Conservation (phyloP, 495 filamentous ascomycete genomes). For the Lophiostoma macrostomum region DNA sequence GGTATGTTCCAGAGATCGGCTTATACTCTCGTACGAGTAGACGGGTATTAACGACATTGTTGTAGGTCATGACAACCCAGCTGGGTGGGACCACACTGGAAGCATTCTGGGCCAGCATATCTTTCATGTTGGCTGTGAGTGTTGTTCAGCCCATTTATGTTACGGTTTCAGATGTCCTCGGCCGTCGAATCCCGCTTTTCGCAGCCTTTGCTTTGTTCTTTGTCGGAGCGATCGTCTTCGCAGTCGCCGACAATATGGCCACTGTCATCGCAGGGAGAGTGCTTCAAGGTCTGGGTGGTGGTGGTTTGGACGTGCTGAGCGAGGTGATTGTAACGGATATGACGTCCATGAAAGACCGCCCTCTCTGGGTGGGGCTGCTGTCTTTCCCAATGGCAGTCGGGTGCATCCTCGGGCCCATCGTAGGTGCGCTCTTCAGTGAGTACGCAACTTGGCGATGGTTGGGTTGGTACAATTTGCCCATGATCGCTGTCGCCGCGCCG, state of each 20-base stretch:
- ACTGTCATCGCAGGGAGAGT: slow-evolving; percentile 11
- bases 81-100: slow-evolving; percentile 16
- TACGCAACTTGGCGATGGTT: slow-evolving; percentile 46
- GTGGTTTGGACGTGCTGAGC: slow-evolving; percentile 10
- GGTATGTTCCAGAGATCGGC: no score
- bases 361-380: slow-evolving; percentile 42
- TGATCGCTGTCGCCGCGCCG: slow-evolving; percentile 30
- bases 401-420: slow-evolving; percentile 16
- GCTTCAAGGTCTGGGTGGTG: slow-evolving; percentile 18
- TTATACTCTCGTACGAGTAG: no score
- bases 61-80: slow-evolving; percentile 7
- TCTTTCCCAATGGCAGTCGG: slow-evolving; percentile 28
- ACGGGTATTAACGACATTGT: no score
- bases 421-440: slow-evolving; percentile 15
- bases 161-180: slow-evolving; percentile 20
- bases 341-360: slow-evolving; percentile 38
- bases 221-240: slow-evolving; percentile 18
- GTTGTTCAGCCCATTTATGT: slow-evolving; percentile 19
- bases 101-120: slow-evolving; percentile 21
- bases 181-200: slow-evolving; percentile 8
- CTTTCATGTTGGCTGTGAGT: slow-evolving; percentile 13
- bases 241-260: slow-evolving; percentile 5
- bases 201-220: slow-evolving; percentile 2
- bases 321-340: slow-evolving; percentile 22
- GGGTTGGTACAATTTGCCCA: slow-evolving; percentile 45